A percentile compares a stretch with the other conserved stretches of the same genome.
Conservation (phyloP, 2,329 filamentous ascomycete genomes). For the Furcasterigmium sp. region DNA sequence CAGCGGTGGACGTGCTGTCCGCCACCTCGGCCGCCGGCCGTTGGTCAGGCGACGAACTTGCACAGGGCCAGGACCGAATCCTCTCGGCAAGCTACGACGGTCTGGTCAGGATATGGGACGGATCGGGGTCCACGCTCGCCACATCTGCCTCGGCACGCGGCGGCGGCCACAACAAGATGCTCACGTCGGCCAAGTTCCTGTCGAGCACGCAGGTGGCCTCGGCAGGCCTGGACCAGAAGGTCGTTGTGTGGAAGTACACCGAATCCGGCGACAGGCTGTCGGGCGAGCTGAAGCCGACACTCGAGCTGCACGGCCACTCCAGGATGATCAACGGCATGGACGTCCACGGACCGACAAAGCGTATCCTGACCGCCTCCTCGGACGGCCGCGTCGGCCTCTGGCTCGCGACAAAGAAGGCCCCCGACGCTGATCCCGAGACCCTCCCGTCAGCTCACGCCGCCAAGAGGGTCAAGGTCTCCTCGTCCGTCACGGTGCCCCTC, state of each 20-base stretch:
- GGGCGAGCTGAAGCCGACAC: constrained; percentile 60
- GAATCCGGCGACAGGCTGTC: constrained; percentile 58
- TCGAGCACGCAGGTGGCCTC: constrained; percentile 75
- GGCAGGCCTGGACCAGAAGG: constrained; percentile 75
- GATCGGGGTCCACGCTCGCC: constrained; percentile 77
- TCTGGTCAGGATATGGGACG: constrained; percentile 81
- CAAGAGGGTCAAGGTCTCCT: constrained; percentile 70
- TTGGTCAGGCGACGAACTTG: constrained; percentile 46
- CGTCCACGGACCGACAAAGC: constrained; percentile 66
- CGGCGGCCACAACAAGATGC: constrained; percentile 69
- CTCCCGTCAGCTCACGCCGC: constrained; percentile 62
- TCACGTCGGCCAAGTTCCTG: constrained; percentile 82
- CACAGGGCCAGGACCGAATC: constrained; percentile 62
- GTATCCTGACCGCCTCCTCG: constrained; percentile 78
- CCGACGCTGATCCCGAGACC: constrained; percentile 63
- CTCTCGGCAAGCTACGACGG: constrained; percentile 95
- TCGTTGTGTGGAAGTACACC: constrained; percentile 85
- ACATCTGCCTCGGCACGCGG: constrained; percentile 62
- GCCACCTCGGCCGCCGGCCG: constrained; percentile 53
- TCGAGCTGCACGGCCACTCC: constrained; percentile 82
- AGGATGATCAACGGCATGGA: constrained; percentile 69
- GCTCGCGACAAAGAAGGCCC: constrained; percentile 72
- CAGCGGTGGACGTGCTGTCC: constrained; percentile 77
- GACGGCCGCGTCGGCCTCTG: constrained; percentile 86
- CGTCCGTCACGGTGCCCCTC: constrained; percentile 49